Evolutionary conservation across 306 rosid genomes (phyloP), one percentile per base, ranked within the genome.

Genomic region (Quercus agrifolia): DNA sequence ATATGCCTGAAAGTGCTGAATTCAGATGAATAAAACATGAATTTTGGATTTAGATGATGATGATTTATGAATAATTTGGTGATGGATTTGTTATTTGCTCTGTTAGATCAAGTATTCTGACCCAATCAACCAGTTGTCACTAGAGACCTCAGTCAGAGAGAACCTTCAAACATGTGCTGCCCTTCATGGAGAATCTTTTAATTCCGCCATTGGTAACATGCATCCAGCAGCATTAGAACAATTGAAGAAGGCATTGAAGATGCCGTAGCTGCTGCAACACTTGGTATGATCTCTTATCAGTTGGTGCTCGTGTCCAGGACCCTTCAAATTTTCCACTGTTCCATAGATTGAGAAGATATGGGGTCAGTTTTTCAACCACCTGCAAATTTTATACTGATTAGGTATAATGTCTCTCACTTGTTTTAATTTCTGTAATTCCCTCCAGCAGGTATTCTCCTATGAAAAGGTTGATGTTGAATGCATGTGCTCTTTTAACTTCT

Each of bases 161-260:
- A 95, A 95, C 82, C 94, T 95, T 77, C 99, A 91, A 76, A 92
- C 97, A 5, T 92, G 97, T 80, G 90, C 96, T 64, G 85, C 92
- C 57, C 91, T 91, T 82, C 97, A 95, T 79, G 99, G 99, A 44
- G 99, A 95, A 83, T 83, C 95, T n/a, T 95, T 95, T 78, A 90
- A 86, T 90, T 74, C 92, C 55, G 91, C 91, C 52, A 92, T 95
- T 84, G 83, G 83, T 81, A 87, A 87, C 84, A 95, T 95, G 86
- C 99, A 95, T 86, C 97, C 99, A 70, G 79, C 94, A 59, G 92
- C 93, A 58, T 79, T 95, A 66, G 86, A 92, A 52, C 97, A 95
- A 72, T 85, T 95, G 83, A 95, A 90, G 83, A 93, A 88, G 84
- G 99, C 99, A 56, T 85, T 95, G 80, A 91, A 95, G 86, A 90